These are phyloP conservation scores for Solidago caesia DNA, from an alignment of 129 eudicot genomes.

Conservation along the genomic window DNA sequence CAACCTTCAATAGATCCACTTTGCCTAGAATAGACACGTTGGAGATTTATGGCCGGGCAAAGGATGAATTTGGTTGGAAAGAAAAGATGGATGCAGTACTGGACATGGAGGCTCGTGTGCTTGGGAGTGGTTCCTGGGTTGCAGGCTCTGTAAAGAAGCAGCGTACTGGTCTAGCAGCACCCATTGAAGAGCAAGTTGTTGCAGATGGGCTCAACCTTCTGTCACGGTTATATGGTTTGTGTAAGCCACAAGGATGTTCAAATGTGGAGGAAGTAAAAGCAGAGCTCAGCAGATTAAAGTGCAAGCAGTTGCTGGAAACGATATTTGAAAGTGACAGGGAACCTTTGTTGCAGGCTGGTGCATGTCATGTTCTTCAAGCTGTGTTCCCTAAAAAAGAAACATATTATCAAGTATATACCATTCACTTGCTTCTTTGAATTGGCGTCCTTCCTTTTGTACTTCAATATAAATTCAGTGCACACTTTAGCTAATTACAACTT, in stretches of 20 bases:
- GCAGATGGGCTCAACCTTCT: slow-evolving; percentile 95
- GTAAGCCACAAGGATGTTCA: slow-evolving; percentile 53
- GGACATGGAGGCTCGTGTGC: slow-evolving; percentile 96
- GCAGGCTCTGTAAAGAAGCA: slow-evolving; percentile 70
- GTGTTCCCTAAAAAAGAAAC: slow-evolving; percentile 74
- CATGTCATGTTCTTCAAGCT: slow-evolving; percentile 83
- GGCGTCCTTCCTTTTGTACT: background rate
- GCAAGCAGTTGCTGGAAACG: slow-evolving; percentile 71
- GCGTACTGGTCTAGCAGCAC: slow-evolving; percentile 56
- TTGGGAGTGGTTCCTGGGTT: slow-evolving; percentile 66
- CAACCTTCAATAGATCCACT: slow-evolving; percentile 73
- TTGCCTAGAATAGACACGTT: slow-evolving; percentile 83
- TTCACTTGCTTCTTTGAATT: slow-evolving; percentile 6
- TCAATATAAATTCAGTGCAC: background rate
- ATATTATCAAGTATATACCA: slow-evolving; percentile 68
- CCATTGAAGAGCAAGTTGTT: slow-evolving; percentile 86
- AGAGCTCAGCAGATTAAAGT: slow-evolving; percentile 56
- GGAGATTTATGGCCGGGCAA: slow-evolving; percentile 93
- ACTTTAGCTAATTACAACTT: slow-evolving; percentile 11
- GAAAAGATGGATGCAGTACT: slow-evolving; percentile 97
- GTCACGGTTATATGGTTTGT: slow-evolving; percentile 56
- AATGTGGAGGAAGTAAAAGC: slow-evolving; percentile 54
- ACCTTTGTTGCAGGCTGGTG: slow-evolving; percentile 83
- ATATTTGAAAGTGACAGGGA: slow-evolving; percentile 90
- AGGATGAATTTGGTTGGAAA: slow-evolving; percentile 99